Evolutionary conservation across 495 filamentous ascomycete species (phyloP), one percentile per base, ranked within the genome.

Genomic region (Tuber melanosporum): DNA sequence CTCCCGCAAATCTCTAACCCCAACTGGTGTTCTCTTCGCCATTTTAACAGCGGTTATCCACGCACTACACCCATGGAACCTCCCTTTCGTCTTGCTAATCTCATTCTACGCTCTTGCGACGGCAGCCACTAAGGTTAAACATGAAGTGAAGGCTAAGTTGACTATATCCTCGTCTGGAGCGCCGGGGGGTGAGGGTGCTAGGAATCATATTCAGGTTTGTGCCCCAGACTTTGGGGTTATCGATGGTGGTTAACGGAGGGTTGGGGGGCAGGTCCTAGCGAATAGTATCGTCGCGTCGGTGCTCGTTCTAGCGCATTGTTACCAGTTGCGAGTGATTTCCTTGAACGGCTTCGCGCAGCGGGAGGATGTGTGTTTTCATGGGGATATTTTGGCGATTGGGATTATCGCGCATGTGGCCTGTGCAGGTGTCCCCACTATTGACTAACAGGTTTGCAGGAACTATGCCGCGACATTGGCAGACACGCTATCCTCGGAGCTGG

Each of bases 401-500:
- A 66, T 66, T 66, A 66, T 66, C 7, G 57, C 57, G 57, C 32
- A 66, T 66, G 26, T 17, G 26, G 57, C 57, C 26, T 17, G 12
- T 32, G 14, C 26, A 1, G 12, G 57, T 66, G 9, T n/a, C 20
- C 76, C 83, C 91, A n/a, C 85, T 91, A 0, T 84, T 89, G 3
- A 79, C 89, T 32, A 88, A 89, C 10, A 87, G 91, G 73, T 87
- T 91, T 70, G 87, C 88, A 45, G 57, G 57, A 92, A 98, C 85
- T 99, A 99, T 78, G 95, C 93, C 46, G 92, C 93, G 41, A 93
- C 95, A 36, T 90, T 94, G 19, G 92, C 95, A 44, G 95, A 99
- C 83, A 99, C 95, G 8, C 96, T 97, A 85, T 94, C 92, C 74
- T 98, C 94, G 19, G 95, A 99, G 85, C 90, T 98, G 20, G 95